Conservation (phyloP, 2,329 filamentous ascomycete species). For the Venturia effusa region DNA sequence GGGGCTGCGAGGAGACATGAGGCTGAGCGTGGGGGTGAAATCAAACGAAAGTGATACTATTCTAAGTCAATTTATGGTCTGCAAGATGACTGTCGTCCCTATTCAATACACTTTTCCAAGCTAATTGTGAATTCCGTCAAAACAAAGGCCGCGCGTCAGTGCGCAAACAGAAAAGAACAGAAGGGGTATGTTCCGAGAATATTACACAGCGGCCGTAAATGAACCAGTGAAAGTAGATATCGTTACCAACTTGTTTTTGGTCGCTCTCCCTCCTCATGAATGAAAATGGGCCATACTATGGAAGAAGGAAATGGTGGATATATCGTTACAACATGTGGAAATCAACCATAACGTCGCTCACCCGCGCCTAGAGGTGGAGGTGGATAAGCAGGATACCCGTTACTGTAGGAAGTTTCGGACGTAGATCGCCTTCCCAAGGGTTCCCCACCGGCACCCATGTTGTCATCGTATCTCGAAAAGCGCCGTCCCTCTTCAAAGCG, state of each 20-base stretch:
- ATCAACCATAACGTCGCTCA: constrained; percentile 9
- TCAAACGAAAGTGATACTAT: background rate
- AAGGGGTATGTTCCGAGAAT: constrained; percentile 1
- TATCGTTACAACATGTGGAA: background rate
- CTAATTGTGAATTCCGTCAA: background rate
- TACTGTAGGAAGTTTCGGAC: background rate
- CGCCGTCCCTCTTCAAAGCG: background rate
- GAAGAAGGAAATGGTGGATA: background rate
- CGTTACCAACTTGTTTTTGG: background rate
- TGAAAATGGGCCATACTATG: background rate
- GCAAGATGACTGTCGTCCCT: background rate
- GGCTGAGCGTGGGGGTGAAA: background rate
- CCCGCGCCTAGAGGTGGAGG: constrained; percentile 4
- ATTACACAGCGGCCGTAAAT: background rate
- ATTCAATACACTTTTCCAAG: background rate
- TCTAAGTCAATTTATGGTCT: background rate
- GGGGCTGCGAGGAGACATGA: background rate
- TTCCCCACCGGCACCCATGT: background rate
- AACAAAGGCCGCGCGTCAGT: background rate
- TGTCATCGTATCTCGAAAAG: constrained; percentile 3
- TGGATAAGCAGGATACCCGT: constrained; percentile 4
- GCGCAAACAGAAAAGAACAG: background rate
- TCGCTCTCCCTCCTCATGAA: background rate
- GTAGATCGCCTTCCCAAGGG: constrained; percentile 1
- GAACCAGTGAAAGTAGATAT: background rate